A percentile compares a stretch with the other conserved stretches of the same genome.
Evolutionary conservation across 1,139 yeast species (phyloP).

Genomic region (Magnusiomyces sp.): DNA sequence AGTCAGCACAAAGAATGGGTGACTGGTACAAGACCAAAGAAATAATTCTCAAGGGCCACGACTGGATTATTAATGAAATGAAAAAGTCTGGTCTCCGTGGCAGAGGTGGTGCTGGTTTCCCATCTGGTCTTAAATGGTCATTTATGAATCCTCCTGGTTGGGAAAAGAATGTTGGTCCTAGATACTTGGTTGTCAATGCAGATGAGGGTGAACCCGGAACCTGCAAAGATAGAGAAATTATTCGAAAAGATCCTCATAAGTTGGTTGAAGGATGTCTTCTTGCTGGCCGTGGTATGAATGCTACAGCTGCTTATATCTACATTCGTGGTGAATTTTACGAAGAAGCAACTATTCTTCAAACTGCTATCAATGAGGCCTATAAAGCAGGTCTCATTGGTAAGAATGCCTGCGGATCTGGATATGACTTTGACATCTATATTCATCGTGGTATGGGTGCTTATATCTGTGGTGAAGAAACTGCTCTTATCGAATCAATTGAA

Average conservation of each 20-base stretch:
- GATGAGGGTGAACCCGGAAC: conserved; percentile 95
- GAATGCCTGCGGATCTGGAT: conserved; percentile 81
- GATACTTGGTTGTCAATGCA: conserved; percentile 80
- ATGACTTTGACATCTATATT: conserved; percentile 68
- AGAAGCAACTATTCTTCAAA: conserved; percentile 63
- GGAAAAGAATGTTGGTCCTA: conserved; percentile 80
- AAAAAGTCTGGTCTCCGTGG: conserved; percentile 81
- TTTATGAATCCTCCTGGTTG: conserved; percentile 93
- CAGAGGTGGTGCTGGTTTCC: conserved; percentile 91
- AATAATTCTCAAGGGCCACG: conserved; percentile 69
- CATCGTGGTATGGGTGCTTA: conserved; percentile 93
- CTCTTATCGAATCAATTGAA: conserved; percentile 75
- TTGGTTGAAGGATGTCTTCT: conserved; percentile 80
- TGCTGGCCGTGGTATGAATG: conserved; percentile 88
- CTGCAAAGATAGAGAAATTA: conserved; percentile 83
- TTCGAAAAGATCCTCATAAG: conserved; percentile 84
- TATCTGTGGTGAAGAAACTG: conserved; percentile 87
- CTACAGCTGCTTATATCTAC: conserved; percentile 84
- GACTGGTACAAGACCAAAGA: conserved; percentile 91
- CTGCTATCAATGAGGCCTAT: conserved; percentile 80
- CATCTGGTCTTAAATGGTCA: conserved; percentile 84
- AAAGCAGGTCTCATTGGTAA: conserved; percentile 71
- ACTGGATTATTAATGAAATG: conserved; percentile 81
- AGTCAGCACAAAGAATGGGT: conserved; percentile 69
- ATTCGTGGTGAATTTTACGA: conserved; percentile 84